Percentiles rank a stretch among this genome's conserved stretches.
phyloP scores from a whole-genome alignment of 306 rosid genomes.

The Inga leiocalycina region DNA sequence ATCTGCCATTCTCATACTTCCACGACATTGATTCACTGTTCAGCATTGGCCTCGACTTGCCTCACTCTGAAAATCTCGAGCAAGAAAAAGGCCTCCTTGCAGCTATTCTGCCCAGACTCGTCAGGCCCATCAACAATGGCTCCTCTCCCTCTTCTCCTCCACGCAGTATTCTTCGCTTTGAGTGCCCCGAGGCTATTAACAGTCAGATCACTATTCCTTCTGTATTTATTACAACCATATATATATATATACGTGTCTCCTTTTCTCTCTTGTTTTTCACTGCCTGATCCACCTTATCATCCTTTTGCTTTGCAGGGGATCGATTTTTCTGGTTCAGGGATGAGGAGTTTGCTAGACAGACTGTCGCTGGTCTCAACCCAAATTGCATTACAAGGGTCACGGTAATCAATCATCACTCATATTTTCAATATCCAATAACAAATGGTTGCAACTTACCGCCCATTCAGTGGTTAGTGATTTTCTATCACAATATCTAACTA shows the following conservation, averaged over 20 bases:
- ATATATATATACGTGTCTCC: background rate
- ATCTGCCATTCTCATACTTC: conserved; percentile 51
- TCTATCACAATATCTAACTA: too few relatives aligned
- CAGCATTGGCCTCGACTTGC: conserved; percentile 54
- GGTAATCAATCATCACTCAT: conserved; percentile 30
- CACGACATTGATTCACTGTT: conserved; percentile 59
- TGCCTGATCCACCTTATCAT: background rate
- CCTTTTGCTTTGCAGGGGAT: conserved; percentile 49
- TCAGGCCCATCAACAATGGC: conserved; percentile 28
- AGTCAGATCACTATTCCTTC: background rate
- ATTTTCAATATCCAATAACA: background rate
- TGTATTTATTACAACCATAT: background rate
- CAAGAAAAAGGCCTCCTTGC: conserved; percentile 36
- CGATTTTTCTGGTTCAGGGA: conserved; percentile 80
- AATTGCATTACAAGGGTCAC: conserved; percentile 55
- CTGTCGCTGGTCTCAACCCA: conserved; percentile 85
- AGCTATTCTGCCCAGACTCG: conserved; percentile 53
- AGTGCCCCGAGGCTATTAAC: conserved; percentile 55
- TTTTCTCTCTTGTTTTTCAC: too few relatives aligned
- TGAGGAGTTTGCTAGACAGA: conserved; percentile 77
- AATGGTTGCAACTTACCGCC: too few relatives aligned
- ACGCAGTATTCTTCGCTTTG: conserved; percentile 51
- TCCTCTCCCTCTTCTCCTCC: background rate
- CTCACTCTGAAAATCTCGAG: conserved; percentile 23
- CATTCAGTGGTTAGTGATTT: too few relatives aligned